phyloP scores from a whole-genome alignment of 1,139 yeast species.

The Pichia sp. region DNA sequence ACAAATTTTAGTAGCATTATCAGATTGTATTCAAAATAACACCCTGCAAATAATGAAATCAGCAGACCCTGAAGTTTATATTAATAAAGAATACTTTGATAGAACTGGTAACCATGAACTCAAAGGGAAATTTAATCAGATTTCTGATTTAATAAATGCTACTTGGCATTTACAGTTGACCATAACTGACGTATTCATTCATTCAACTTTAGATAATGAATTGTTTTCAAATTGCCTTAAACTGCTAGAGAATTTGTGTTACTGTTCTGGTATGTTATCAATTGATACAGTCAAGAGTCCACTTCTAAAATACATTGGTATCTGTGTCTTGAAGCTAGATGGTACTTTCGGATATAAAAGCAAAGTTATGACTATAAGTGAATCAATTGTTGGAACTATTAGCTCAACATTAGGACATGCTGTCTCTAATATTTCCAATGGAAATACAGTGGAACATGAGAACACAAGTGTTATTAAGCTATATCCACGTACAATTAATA shows the following conservation, averaged over 20 bases:
- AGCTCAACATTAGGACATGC: conserved; percentile 35
- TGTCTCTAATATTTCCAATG: conserved; percentile 25
- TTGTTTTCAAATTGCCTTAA: conserved; percentile 59
- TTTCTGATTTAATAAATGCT: conserved; percentile 36
- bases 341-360: conserved; percentile 27
- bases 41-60: conserved; percentile 39
- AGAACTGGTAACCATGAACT: conserved; percentile 4
- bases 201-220: conserved; percentile 63
- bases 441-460: background rate
- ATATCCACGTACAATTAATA: conserved; percentile 43
- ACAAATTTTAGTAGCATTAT: conserved; percentile 45
- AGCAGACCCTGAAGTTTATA: conserved; percentile 12
- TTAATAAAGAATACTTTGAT: conserved; percentile 6
- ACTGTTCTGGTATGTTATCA: conserved; percentile 72
- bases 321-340: conserved; percentile 42
- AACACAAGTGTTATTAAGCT: conserved; percentile 16
- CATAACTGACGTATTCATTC: conserved; percentile 48
- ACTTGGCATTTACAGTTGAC: conserved; percentile 43
- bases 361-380: conserved; percentile 47
- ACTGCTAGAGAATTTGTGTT: conserved; percentile 72
- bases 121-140: conserved; percentile 31
- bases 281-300: conserved; percentile 51
- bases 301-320: conserved; percentile 51
- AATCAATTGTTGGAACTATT: conserved; percentile 54
- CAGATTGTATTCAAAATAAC: conserved; percentile 63